A percentile compares a stretch with the other conserved stretches of the same genome.
Evolutionary conservation across 75 land plant genomes (phyloP).

Genomic region (Picea sitchensis): DNA sequence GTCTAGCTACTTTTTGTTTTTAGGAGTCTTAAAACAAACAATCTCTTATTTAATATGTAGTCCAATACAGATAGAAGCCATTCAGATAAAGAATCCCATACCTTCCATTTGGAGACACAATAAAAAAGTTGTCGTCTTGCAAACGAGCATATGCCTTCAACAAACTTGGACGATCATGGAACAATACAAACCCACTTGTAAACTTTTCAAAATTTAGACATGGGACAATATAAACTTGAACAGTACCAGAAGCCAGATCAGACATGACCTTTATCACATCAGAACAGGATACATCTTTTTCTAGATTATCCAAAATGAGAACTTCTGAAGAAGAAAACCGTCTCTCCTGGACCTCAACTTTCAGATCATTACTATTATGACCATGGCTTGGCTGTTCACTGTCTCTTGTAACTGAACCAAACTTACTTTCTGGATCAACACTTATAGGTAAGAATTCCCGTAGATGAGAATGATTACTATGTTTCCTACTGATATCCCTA

Average conservation of each 20-base stretch:
- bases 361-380: neutral
- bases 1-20: neutral
- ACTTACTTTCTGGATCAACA: neutral
- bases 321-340: neutral
- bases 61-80: neutral
- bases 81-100: neutral
- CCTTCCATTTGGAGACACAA: slow-evolving; percentile 6
- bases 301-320: neutral
- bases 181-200: slow-evolving; percentile 7
- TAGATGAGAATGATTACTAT: neutral
- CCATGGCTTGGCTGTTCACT: neutral
- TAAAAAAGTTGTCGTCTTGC: neutral
- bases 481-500: neutral
- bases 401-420: neutral
- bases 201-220: neutral
- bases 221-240: neutral
- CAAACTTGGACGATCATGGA: slow-evolving; percentile 2
- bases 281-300: neutral
- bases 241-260: neutral
- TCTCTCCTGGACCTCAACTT: neutral
- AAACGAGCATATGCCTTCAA: neutral
- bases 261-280: neutral
- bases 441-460: neutral
- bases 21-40: neutral
- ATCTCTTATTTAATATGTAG: neutral